Conservation (phyloP, 1,284 basidiomycete species). For the Pseudozyma hubeiensis region DNA sequence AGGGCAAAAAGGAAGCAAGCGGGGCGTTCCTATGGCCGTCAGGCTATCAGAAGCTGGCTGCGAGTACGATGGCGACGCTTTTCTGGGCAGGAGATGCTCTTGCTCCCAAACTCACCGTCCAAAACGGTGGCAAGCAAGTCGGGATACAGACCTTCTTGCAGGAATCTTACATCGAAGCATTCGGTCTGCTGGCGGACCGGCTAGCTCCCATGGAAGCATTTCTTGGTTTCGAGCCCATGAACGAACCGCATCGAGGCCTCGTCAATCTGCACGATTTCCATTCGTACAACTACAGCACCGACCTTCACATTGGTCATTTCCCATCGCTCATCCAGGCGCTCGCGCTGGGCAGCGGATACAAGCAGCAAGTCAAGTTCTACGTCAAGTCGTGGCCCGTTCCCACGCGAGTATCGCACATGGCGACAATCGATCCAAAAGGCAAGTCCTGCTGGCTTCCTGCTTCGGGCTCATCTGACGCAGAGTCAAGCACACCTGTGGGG, state of each 20-base stretch:
- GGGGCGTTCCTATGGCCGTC: slow-evolving; percentile 67
- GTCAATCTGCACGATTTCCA: slow-evolving; percentile 85
- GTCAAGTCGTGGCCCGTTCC: slow-evolving; percentile 67
- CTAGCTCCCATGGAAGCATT: slow-evolving; percentile 82
- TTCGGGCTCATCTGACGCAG: background rate
- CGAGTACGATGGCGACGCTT: slow-evolving; percentile 70
- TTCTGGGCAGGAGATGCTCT: slow-evolving; percentile 73
- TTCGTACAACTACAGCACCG: slow-evolving; percentile 87
- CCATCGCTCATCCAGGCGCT: slow-evolving; percentile 66
- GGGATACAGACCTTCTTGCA: slow-evolving; percentile 85
- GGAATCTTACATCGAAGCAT: slow-evolving; percentile 82
- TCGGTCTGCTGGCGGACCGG: slow-evolving; percentile 76
- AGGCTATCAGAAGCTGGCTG: slow-evolving; percentile 66
- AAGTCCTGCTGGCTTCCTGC: slow-evolving; percentile 46
- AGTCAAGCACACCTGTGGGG: slow-evolving; percentile 69
- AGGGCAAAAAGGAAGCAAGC: slow-evolving; percentile 39
- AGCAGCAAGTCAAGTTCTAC: slow-evolving; percentile 72
- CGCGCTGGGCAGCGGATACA: slow-evolving; percentile 54
- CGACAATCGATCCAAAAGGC: slow-evolving; percentile 56
- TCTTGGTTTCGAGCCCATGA: slow-evolving; percentile 89
- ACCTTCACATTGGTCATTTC: slow-evolving; percentile 85
- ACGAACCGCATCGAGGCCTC: slow-evolving; percentile 95
- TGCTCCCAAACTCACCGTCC: slow-evolving; percentile 76
- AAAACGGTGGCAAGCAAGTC: slow-evolving; percentile 38
- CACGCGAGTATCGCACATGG: slow-evolving; percentile 54